These are phyloP conservation scores for Citrus mangshanensis DNA, from an alignment of 345 rosid genomes.

Conservation along the genomic window DNA sequence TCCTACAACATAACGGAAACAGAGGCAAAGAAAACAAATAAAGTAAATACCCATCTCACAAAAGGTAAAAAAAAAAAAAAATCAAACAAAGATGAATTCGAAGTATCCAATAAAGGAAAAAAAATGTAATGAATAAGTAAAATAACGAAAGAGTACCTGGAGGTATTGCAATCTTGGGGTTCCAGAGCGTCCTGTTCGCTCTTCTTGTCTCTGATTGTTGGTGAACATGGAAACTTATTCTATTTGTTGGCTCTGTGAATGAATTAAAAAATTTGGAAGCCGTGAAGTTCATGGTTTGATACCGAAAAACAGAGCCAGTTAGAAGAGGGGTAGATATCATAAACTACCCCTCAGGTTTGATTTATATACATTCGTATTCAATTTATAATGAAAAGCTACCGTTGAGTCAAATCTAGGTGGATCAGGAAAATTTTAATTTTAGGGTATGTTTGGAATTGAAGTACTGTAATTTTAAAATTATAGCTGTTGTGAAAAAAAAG, in stretches of 20 bases:
- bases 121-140: not conserved
- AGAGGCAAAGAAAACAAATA: not conserved
- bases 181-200: constrained; percentile 76
- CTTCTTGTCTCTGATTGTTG: constrained; percentile 74
- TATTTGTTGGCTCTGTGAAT: not conserved
- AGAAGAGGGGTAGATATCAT: not conserved
- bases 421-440: too few relatives aligned
- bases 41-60: not conserved
- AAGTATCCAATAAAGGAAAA: not conserved
- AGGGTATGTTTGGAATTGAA: fast-evolving
- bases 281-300: not conserved
- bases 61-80: not conserved
- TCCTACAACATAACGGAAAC: constrained; percentile 39
- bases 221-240: constrained; percentile 48
- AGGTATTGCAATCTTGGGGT: constrained; percentile 76
- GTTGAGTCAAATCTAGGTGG: too few relatives aligned
- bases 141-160: constrained; percentile 32
- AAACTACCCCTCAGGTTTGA: not conserved
- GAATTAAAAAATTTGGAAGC: not conserved
- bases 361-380: not conserved
- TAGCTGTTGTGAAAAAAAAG: too few relatives aligned
- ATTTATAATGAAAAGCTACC: too few relatives aligned
- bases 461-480: too few relatives aligned
- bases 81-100: not conserved
- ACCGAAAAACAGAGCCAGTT: too few relatives aligned